Base-by-base conservation (phyloP, 1,284 basidiomycete species). In the Hymenochaete sp. region DNA sequence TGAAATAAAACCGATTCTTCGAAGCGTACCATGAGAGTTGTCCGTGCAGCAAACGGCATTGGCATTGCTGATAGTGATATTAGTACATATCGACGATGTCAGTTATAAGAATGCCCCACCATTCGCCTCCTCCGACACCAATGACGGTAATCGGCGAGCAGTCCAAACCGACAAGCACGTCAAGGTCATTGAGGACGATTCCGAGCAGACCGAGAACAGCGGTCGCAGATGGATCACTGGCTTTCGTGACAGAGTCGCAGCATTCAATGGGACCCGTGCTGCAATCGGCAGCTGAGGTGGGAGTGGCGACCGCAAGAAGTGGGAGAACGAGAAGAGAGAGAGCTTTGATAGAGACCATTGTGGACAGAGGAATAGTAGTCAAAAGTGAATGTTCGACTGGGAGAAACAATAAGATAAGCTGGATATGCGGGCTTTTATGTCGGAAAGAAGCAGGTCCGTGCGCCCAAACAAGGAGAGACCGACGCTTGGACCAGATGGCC, bases 141-240 rank as follows among this genome's bases (percentile, higher is more conserved):
- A 47, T 27, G 45, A 64, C 58, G 38, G 58, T 54, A 32, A 63
- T 59, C 1, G 62, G 61, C 21, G 52, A 55, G 49, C 61, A 64
- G 25, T 49, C 54, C 18, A 64, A 55, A n/a, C 62, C 62, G 31
- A 62, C 50, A 26, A 59, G 53, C 22, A 47, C 55, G 31, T 57
- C 56, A 18, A 60, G 53, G 16, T 50, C 55, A 35, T 57, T 47
- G 8, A 62, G 42, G 35, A 57, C 56, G 22, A 59, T 56, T 13
- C 57, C 58, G n/a, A 65, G 55, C 37, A 58, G 44, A 14, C 53
- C 57, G 25, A 62, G 56, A 31, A 63, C 24, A 13, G 14, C 18
- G 5, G 46, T 26, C 7, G 14, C 43, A 4, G 37, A 13, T 3
- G 37, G 21, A 33, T 22, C 38, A 28, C 28, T 45, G 3, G 47